These are phyloP conservation scores for Mortierella sp. DNA, from an alignment of 371 early-diverging fungal species.

Conservation along the genomic window DNA sequence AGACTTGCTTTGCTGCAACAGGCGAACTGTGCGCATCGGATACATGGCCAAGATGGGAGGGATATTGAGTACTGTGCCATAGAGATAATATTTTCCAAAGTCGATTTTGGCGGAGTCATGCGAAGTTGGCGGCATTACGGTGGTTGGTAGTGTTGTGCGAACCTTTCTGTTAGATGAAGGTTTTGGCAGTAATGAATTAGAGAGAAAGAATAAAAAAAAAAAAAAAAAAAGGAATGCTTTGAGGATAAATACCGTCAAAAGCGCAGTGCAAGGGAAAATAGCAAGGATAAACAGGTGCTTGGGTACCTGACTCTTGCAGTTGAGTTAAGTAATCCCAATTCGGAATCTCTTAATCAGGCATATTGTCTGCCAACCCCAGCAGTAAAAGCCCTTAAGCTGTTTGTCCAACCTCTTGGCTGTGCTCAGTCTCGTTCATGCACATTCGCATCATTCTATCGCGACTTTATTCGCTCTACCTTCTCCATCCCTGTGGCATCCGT, in stretches of 20 bases:
- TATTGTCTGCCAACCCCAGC: too few species aligned
- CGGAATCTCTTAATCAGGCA: neutral
- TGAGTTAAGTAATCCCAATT: neutral
- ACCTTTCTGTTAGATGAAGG: neutral
- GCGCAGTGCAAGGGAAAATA: too few species aligned
- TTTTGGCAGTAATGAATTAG: neutral
- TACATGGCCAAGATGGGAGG: conserved; percentile 53
- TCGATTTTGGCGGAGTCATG: conserved; percentile 46
- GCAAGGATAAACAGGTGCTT: neutral
- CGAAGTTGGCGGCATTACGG: conserved; percentile 35
- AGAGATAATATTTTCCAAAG: conserved; percentile 51
- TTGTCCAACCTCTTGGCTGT: neutral
- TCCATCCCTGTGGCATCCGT: conserved; percentile 4
- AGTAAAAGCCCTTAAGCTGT: neutral
- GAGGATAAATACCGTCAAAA: neutral
- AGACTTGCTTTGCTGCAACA: conserved; percentile 51
- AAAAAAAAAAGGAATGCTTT: neutral
- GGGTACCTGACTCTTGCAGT: neutral
- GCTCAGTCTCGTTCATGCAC: neutral
- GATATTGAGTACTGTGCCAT: conserved; percentile 52
- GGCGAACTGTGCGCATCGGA: conserved; percentile 55
- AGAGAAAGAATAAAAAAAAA: neutral
- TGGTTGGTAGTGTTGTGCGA: neutral
- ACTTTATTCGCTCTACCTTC: neutral
- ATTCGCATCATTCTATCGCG: neutral